Evolutionary conservation across 108 stramenopile species (phyloP).

Genomic region (Cyclostephanos tholiformis): DNA sequence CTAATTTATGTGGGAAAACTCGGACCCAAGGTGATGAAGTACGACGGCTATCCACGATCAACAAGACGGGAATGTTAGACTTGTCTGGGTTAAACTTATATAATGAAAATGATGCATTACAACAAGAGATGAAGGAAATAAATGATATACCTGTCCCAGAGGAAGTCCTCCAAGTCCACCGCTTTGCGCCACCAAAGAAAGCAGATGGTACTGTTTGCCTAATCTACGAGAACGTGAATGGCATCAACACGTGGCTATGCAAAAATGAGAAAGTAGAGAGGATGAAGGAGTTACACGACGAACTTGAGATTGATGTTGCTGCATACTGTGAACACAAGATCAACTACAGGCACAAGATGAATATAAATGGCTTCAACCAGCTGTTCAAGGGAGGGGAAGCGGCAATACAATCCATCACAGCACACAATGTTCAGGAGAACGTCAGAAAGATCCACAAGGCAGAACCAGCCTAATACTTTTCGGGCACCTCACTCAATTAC

Average conservation of each 20-base stretch:
- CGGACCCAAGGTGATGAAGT: background rate
- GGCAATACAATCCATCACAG: background rate
- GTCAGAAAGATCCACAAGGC: constrained; percentile 9
- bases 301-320: constrained; percentile 10
- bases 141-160: background rate
- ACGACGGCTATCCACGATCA: background rate
- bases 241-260: background rate
- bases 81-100: background rate
- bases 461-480: background rate
- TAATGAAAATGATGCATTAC: background rate
- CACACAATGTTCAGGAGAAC: no score
- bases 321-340: constrained; percentile 9
- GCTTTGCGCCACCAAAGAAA: background rate
- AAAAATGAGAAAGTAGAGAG: background rate
- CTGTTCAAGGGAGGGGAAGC: constrained; percentile 19
- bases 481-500: constrained; percentile 3
- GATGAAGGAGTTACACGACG: background rate
- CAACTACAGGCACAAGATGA: no score
- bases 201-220: background rate
- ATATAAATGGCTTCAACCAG: background rate
- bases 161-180: background rate
- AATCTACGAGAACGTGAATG: no score
- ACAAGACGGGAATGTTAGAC: background rate
- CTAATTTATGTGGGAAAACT: background rate
- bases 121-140: background rate